Conservation (phyloP, 2,329 filamentous ascomycete species). For the Raffaelea albimanens region DNA sequence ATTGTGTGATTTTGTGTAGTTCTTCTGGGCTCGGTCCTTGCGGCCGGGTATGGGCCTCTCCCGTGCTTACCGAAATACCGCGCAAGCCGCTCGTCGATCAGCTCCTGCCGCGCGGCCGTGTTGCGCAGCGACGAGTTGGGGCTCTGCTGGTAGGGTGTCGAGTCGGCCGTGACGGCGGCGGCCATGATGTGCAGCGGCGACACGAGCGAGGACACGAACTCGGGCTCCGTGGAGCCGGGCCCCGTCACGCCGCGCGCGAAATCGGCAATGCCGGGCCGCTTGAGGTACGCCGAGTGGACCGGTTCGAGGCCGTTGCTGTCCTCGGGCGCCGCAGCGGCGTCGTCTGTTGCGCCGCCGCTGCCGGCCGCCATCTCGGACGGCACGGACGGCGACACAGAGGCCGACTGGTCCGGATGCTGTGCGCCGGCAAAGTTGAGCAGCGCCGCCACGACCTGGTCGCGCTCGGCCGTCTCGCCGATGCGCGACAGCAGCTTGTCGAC, state of each 20-base stretch:
- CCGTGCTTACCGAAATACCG: conserved; percentile 12
- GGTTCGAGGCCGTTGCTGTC: background rate
- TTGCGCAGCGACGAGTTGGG: conserved; percentile 6
- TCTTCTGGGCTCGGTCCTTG: no score
- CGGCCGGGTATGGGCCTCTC: no score
- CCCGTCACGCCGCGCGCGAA: background rate
- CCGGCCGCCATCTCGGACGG: background rate
- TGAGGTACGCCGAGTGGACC: background rate
- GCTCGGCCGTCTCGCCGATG: conserved; percentile 15
- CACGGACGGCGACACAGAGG: background rate
- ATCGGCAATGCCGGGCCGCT: background rate
- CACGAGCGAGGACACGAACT: conserved; percentile 10
- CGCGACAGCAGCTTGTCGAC: conserved; percentile 17
- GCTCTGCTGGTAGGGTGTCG: conserved; percentile 9
- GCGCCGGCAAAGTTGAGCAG: conserved; percentile 13
- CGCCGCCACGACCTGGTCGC: conserved; percentile 14
- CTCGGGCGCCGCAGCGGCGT: background rate
- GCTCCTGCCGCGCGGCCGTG: conserved; percentile 3
- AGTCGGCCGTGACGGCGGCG: conserved; percentile 12
- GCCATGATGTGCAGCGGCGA: conserved; percentile 16
- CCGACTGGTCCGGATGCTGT: background rate
- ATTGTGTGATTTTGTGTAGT: no score
- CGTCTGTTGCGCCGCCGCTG: background rate
- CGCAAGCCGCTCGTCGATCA: conserved; percentile 12
- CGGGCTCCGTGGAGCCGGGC: conserved; percentile 4